Base-by-base conservation (phyloP, 129 eudicot genomes). In the Escallonia herrerae region DNA sequence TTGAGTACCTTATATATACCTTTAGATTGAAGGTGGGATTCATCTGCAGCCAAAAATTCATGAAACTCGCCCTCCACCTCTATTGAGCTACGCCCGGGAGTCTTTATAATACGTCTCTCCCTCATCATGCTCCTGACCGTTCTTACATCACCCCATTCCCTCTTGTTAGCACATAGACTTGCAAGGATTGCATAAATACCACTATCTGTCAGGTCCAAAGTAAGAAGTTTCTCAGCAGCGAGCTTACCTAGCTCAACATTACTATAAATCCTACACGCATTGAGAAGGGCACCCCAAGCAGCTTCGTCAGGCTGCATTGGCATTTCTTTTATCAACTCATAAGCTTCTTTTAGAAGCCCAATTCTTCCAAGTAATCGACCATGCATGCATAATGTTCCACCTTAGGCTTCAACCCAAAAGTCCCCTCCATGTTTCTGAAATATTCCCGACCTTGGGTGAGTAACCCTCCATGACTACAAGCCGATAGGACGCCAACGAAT, bases 381-480 rank as follows among this genome's bases (percentile, higher is more conserved):
- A 81, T 64, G 73, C 86, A 81, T 3, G 78, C 82, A 58, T 81
- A 81, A 62, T 81, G 86, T 66, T 81, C 86, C 53, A 62, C 63
- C 11, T 58, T 41, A 7, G 82, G 80, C 56, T n/a, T 67, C 38
- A 81, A 40, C 15, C 80, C 80, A 40, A 52, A 73, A 15, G 4
- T n/a, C 15, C 4, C 47, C 52, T 66, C 68, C 86, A 81, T 81
- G 48, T 22, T 38, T 56, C 40, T 61, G 15, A 81, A 81, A 41
- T 33, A 66, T 11, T 41, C 59, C 55, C 77, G 70, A 8, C 86
- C 86, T 63, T 69, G 59, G 37, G 65, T 13, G 42, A 81, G 67
- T 40, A 81, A 62, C 39, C 86, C 86, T 22, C 74, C 80, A 58
- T 81, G 86, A 47, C 82, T 79, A 12, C 85, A 80, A 45, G 81